Evolutionary conservation across 2,329 filamentous ascomycete genomes (phyloP), one percentile per base, ranked within the genome.

Genomic region (Aspergillus pseudotamarii): DNA sequence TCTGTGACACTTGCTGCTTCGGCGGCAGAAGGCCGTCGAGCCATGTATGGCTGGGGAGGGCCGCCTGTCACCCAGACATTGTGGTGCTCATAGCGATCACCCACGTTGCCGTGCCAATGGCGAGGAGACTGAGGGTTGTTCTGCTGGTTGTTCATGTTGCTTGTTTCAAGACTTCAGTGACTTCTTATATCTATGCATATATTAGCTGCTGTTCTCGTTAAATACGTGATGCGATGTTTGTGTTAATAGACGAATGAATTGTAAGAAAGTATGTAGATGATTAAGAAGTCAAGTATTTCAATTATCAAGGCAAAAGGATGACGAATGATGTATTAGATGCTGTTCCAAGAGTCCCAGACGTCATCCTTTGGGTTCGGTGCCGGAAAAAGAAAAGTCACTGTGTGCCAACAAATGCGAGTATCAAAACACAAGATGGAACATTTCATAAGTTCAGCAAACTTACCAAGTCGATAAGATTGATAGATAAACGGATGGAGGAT

Each of bases 21-120:
- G 26, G 62, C 30, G 2, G 62, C 60, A 50, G 71, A 71, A 14
- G 74, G 70, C 8, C 67, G 68, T 54, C 69, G 72, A 19, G 67
- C 64, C 8, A 57, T 57, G 16, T 64, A 66, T 34, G 54, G 23
- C 45, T 63, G 57, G 3, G 67, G 45, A 45, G 64, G 61, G 21
- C 76, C 76, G 32, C 76, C 76, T 34, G 59, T 65, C 60, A 75
- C 71, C 76, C 75, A 78, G 63, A 75, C 74, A 57, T 76, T 78
- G 45, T 65, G 69, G 56, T 77, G 76, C 53, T 78, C 73, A 63
- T 78, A 62, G 58, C 76, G 74, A 54, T 76, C 64, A 36, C 76
- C 76, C 36, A 71, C 16, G 16, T 4, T 62, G 55, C 76, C 76
- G 64, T 77, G 74, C 76, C 76, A 78, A 67, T 78, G 70, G 51